Percentiles rank a stretch among this genome's conserved stretches.
Evolutionary conservation across 352 stramenopile species (phyloP).

Genomic region (Phytophthora cactorum): DNA sequence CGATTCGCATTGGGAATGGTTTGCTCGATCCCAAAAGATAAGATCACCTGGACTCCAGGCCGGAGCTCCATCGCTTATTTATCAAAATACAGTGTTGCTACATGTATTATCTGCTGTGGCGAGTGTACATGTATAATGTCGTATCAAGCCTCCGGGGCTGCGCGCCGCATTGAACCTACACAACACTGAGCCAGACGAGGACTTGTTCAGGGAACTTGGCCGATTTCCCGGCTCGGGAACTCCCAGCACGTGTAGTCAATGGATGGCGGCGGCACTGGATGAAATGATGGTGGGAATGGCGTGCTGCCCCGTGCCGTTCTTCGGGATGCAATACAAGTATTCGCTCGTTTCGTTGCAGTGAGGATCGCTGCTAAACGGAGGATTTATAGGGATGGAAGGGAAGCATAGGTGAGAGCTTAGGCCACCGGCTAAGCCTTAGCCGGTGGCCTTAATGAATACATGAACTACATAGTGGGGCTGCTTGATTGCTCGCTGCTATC

Average conservation of each 20-base stretch:
- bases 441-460: constrained; percentile 25
- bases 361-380: neutral
- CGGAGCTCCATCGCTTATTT: no score
- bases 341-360: no score
- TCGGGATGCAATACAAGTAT: no score
- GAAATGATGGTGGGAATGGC: constrained; percentile 22
- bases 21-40: no score
- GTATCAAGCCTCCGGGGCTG: no score
- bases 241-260: neutral
- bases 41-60: no score
- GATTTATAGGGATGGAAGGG: no score
- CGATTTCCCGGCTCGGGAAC: neutral
- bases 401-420: no score
- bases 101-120: no score
- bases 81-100: no score
- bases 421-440: neutral
- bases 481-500: constrained; percentile 3
- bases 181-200: neutral
- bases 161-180: neutral
- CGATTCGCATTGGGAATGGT: no score
- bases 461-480: constrained; percentile 26
- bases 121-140: no score
- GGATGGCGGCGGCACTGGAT: neutral
- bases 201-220: neutral
- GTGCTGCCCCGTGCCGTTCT: neutral